These are phyloP conservation scores for Oryza meridionalis DNA, from an alignment of 176 grass and related monocot species.

Conservation along the genomic window DNA sequence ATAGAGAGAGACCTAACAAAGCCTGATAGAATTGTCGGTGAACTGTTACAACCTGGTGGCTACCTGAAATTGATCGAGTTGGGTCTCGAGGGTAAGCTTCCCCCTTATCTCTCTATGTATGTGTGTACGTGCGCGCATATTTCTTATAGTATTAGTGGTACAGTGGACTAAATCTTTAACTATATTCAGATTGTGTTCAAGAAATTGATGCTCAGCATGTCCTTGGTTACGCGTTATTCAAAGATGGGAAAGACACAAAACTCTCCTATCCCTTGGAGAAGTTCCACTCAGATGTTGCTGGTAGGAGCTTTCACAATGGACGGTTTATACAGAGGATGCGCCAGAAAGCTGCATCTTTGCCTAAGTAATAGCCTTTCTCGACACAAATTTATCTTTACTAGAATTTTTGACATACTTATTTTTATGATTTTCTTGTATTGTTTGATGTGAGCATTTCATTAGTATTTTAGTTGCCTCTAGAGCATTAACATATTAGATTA, in stretches of 20 bases:
- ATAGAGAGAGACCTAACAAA: slow-evolving; percentile 97
- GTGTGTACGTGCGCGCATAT: background rate
- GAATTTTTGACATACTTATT: too few relatives aligned
- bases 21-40: slow-evolving; percentile 95
- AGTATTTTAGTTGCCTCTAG: background rate
- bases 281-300: slow-evolving; percentile 85
- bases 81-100: slow-evolving; percentile 74
- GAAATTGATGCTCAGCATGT: slow-evolving; percentile 95
- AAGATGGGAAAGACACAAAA: slow-evolving; percentile 84
- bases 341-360: slow-evolving; percentile 70
- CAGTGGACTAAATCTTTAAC: slow-evolving; percentile 23
- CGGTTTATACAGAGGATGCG: slow-evolving; percentile 97
- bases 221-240: slow-evolving; percentile 90
- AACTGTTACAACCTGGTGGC: slow-evolving; percentile 93
- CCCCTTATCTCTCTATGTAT: background rate
- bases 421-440: background rate
- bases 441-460: slow-evolving; percentile 11
- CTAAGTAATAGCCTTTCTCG: slow-evolving; percentile 60
- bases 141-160: background rate
- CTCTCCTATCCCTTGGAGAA: slow-evolving; percentile 93
- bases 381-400: background rate
- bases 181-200: slow-evolving; percentile 77
- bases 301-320: slow-evolving; percentile 97
- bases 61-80: slow-evolving; percentile 92
- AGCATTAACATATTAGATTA: background rate